Evolutionary conservation across 345 rosid genomes (phyloP), one percentile per base, ranked within the genome.

Genomic region (Murraya koenigii): DNA sequence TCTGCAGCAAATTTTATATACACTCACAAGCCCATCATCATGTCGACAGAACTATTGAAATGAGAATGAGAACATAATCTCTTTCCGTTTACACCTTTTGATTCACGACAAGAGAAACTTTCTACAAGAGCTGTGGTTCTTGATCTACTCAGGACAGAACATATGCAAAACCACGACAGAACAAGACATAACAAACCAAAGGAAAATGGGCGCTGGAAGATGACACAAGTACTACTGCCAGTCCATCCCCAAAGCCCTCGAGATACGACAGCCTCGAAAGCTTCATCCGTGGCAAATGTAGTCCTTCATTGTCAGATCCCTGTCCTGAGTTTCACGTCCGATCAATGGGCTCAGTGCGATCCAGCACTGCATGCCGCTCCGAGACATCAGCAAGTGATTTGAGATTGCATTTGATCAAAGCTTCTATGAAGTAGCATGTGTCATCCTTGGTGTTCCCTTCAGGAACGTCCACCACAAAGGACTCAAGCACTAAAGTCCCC

Each of bases 391-490:
- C 91, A 77, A 94, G 87, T 78, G 98, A 94, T 78, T 89, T 93
- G 84, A 94, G 97, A 81, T 94, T 97, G 90, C 95, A 94, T 79
- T 87, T 89, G 83, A 97, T 91, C 35, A 97, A 75, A 75, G 99
- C 97, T 81, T 93, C 93, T 0, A 97, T 94, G 44, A 97, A 94
- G 91, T 91, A 97, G 75, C 97, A 92, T 61, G 99, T 97, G 79
- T 97, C 99, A 38, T 94, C 99, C 84, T 89, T 85, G 77, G 98
- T 97, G 84, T 97, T 94, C 64, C 99, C 97, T 56, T 94, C 89
- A 13, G 98, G 99, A 36, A 91, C 93, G 66, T 97, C 98, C 76
- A 97, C 98, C 72, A 94, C 92, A 79, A 90, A 97, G 0, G 99
- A 97, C 83, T 97, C 98, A 0, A 94, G 82, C 82, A 89, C 97